Conservation (phyloP, 2,329 filamentous ascomycete species). For the Arthrobotrys conoides region DNA sequence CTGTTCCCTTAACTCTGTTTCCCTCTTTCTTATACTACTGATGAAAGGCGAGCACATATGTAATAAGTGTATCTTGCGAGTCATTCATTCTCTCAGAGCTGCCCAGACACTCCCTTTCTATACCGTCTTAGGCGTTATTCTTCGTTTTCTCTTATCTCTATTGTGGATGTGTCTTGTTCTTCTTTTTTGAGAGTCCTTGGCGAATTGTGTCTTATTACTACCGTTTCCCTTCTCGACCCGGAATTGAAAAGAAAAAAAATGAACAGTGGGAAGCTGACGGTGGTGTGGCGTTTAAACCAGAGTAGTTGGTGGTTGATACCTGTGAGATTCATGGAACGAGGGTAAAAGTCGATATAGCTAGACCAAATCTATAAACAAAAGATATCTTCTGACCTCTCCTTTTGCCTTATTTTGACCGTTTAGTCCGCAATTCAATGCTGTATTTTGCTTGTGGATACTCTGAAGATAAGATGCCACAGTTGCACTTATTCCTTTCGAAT, state of each 20-base stretch:
- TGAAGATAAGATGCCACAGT: constrained; percentile 14
- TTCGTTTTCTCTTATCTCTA: constrained; percentile 16
- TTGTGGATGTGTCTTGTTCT: constrained; percentile 14
- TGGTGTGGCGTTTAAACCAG: background rate
- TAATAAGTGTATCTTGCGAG: constrained; percentile 60
- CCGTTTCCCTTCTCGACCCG: constrained; percentile 18
- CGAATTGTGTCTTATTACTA: constrained; percentile 36
- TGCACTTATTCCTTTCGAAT: constrained; percentile 18
- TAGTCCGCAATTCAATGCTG: constrained; percentile 3
- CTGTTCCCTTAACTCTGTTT: constrained; percentile 36
- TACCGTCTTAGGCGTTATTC: constrained; percentile 39
- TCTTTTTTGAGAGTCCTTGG: constrained; percentile 22
- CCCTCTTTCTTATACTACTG: constrained; percentile 26
- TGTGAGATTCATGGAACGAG: constrained; percentile 14
- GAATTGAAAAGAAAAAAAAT: constrained; percentile 12
- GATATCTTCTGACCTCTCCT: constrained; percentile 17
- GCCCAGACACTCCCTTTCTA: constrained; percentile 35
- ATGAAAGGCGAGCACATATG: constrained; percentile 57
- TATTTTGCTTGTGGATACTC: background rate
- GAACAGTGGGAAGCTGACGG: background rate
- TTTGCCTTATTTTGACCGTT: background rate
- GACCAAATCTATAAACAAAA: constrained; percentile 32
- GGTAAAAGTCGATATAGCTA: constrained; percentile 29
- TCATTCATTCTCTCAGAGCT: constrained; percentile 35
- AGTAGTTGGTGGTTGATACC: constrained; percentile 4